Conservation (phyloP, 2,329 filamentous ascomycete genomes). For the Trichoderma endophyticum region DNA sequence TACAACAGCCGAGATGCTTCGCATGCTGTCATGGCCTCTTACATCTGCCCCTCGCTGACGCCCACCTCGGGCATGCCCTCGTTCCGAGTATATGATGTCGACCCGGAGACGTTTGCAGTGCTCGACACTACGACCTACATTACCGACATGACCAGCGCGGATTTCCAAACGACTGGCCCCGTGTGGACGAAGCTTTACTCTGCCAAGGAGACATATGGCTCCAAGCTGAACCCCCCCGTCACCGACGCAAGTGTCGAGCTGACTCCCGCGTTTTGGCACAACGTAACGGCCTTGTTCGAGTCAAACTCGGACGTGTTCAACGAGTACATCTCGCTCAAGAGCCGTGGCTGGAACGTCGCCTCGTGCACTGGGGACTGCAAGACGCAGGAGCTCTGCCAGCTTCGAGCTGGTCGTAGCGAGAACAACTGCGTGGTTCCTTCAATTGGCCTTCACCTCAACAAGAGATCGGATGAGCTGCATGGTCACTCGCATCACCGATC, state of each 20-base stretch:
- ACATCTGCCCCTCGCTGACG: constrained; percentile 53
- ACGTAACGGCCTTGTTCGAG: constrained; percentile 50
- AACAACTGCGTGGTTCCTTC: constrained; percentile 47
- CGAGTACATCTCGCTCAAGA: constrained; percentile 46
- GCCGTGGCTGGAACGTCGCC: constrained; percentile 42
- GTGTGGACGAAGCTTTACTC: constrained; percentile 56
- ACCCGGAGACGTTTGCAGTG: constrained; percentile 54
- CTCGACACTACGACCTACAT: constrained; percentile 54
- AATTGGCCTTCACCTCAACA: constrained; percentile 34
- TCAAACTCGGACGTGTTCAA: constrained; percentile 42
- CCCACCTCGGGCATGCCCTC: constrained; percentile 54
- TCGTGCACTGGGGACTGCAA: constrained; percentile 44
- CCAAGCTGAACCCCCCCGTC: constrained; percentile 41
- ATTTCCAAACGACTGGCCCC: constrained; percentile 44
- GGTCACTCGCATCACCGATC: constrained; percentile 18
- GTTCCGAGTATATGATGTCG: constrained; percentile 58
- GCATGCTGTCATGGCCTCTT: constrained; percentile 49
- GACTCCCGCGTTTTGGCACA: constrained; percentile 58
- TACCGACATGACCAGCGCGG: constrained; percentile 46
- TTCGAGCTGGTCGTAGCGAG: constrained; percentile 51
- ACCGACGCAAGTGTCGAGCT: constrained; percentile 42
- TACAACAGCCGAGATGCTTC: constrained; percentile 40
- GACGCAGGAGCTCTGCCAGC: constrained; percentile 47
- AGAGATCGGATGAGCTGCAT: constrained; percentile 27
- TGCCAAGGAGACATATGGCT: constrained; percentile 52